Conservation (phyloP, 2,329 filamentous ascomycete genomes). For the Xylogone sp. region DNA sequence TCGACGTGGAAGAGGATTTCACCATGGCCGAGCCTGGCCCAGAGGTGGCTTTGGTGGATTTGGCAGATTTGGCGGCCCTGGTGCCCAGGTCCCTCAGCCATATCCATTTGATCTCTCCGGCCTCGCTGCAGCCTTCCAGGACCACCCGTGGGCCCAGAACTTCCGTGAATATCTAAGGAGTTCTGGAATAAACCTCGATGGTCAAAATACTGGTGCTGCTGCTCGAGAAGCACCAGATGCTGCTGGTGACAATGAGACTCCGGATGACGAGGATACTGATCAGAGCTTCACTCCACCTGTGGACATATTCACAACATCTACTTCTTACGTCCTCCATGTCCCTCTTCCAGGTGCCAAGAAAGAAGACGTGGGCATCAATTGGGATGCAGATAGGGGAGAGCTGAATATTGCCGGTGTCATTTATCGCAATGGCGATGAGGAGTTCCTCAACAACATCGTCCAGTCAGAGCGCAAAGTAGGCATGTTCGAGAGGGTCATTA, state of each 20-base stretch:
- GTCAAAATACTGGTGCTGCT: background rate
- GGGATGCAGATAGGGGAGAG: constrained; percentile 63
- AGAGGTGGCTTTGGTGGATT: constrained; percentile 6
- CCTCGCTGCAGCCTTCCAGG: constrained; percentile 19
- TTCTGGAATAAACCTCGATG: constrained; percentile 7
- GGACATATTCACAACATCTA: constrained; percentile 69
- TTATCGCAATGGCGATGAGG: constrained; percentile 67
- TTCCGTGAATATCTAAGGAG: constrained; percentile 21
- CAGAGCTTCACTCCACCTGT: constrained; percentile 59
- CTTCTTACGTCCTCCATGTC: constrained; percentile 64
- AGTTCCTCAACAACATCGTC: constrained; percentile 60
- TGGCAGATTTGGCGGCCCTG: constrained; percentile 14
- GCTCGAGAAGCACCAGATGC: constrained; percentile 14
- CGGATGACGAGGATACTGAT: constrained; percentile 19
- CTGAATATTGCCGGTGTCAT: constrained; percentile 70
- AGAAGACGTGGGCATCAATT: constrained; percentile 73
- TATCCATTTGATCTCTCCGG: constrained; percentile 23
- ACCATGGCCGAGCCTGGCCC: background rate
- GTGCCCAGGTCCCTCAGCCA: constrained; percentile 4
- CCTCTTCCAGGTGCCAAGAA: constrained; percentile 77
- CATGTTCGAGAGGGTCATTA: constrained; percentile 67
- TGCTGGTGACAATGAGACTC: background rate
- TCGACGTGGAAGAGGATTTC: constrained; percentile 3
- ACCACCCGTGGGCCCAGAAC: constrained; percentile 21
- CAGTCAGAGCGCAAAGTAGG: constrained; percentile 66